Percentiles rank a stretch among this genome's conserved stretches.
These are phyloP conservation scores for Fragaria iinumae DNA, from an alignment of 306 rosid species.

Conservation along the genomic window DNA sequence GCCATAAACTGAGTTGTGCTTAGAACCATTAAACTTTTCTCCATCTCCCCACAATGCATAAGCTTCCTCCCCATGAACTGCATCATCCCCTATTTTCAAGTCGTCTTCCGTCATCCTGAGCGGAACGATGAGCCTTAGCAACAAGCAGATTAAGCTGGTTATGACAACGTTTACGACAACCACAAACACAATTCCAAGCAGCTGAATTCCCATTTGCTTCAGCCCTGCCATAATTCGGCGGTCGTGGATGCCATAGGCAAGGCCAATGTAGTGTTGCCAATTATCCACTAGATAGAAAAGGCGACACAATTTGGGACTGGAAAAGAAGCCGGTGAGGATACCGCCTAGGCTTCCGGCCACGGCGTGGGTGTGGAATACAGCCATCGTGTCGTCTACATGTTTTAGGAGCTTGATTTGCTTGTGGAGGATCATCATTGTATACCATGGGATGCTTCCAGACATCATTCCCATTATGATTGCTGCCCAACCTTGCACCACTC, in stretches of 20 bases:
- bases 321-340: constrained; percentile 43
- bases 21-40: constrained; percentile 29
- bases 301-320: constrained; percentile 35
- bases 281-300: not conserved
- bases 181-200: constrained; percentile 45
- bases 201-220: constrained; percentile 44
- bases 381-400: constrained; percentile 36
- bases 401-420: constrained; percentile 27
- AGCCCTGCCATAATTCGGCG: constrained; percentile 20
- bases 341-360: constrained; percentile 53
- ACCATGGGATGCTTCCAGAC: constrained; percentile 52
- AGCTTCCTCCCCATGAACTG: constrained; percentile 3
- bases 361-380: constrained; percentile 34
- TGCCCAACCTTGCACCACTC: constrained; percentile 62
- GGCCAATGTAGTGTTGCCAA: constrained; percentile 23
- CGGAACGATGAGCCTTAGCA: constrained; percentile 19
- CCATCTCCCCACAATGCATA: constrained; percentile 27
- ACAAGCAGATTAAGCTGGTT: constrained; percentile 33
- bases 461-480: constrained; percentile 48
- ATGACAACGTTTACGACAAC: constrained; percentile 19
- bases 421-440: constrained; percentile 61
- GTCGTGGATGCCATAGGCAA: constrained; percentile 26
- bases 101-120: constrained; percentile 30
- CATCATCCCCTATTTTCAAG: constrained; percentile 35
- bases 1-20: constrained; percentile 11